Conservation (phyloP, 768 basidiomycete genomes). For the Grammothele lineata region DNA sequence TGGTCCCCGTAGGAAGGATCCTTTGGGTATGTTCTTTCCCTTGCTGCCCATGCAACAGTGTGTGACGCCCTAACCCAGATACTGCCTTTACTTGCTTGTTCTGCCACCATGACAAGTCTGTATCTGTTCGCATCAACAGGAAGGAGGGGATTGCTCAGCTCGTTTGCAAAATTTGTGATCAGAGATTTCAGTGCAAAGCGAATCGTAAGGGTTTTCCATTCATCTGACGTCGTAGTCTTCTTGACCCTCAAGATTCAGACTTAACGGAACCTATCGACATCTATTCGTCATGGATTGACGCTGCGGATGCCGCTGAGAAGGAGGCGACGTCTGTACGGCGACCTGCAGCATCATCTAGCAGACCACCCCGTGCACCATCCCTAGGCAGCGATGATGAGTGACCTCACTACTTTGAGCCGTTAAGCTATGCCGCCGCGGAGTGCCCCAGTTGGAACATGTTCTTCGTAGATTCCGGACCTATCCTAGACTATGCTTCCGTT, state of each 20-base stretch:
- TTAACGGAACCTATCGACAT: slow-evolving; percentile 86
- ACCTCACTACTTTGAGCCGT: no score
- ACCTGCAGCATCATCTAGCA: slow-evolving; percentile 51
- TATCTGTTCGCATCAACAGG: slow-evolving; percentile 78
- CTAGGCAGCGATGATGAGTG: slow-evolving; percentile 50
- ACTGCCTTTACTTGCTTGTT: slow-evolving; percentile 84
- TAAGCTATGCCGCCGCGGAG: no score
- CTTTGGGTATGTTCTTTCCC: slow-evolving; percentile 70
- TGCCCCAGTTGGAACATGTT: neutral
- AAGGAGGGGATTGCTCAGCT: slow-evolving; percentile 82
- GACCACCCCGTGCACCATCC: slow-evolving; percentile 31
- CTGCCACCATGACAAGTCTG: slow-evolving; percentile 88
- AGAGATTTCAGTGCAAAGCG: slow-evolving; percentile 82
- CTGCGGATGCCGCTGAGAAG: slow-evolving; percentile 76
- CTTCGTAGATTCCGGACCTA: neutral
- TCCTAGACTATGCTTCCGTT: slow-evolving; percentile 1
- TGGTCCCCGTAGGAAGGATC: slow-evolving; percentile 60
- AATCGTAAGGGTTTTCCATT: slow-evolving; percentile 54
- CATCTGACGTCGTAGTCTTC: slow-evolving; percentile 19
- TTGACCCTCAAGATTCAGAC: slow-evolving; percentile 41
- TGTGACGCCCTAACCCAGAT: slow-evolving; percentile 39
- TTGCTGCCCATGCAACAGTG: slow-evolving; percentile 1
- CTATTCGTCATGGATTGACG: slow-evolving; percentile 90
- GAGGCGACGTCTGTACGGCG: slow-evolving; percentile 52
- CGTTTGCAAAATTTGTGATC: slow-evolving; percentile 81